Evolutionary conservation across 495 filamentous ascomycete genomes (phyloP), one percentile per base, ranked within the genome.

Genomic region (Aspergillus panamensis): DNA sequence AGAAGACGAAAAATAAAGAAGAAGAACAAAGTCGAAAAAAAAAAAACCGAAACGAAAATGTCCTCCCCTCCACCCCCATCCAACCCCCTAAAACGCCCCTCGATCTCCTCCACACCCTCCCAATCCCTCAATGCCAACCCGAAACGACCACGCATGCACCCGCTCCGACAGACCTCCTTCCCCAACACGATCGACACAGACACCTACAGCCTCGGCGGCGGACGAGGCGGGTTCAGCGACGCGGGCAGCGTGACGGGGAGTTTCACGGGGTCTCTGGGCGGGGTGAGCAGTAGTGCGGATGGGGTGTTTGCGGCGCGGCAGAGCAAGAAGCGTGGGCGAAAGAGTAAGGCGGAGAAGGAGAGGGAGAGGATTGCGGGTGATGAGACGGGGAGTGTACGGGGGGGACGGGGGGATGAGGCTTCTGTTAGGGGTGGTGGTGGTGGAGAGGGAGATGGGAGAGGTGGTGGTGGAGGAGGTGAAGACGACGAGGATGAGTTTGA

Each of bases 161-260:
- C 89, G 9, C 86, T 96, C 17, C 88, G 92, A 30, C 91, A 96
- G 65, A 94, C 92, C 48, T 93, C 92, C 0, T 96, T 95, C 70
- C 88, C 91, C 0, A 88, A 83, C 4, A 70, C 66, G 25, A 66
- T 80, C 32, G 70, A 77, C 47, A 67, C 62, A 5, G 69, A 69
- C 64, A 76, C 78, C 37, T 83, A 87, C 57, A 87, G 85, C 8
- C n/a, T 45, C 9, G 14, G 42, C 35, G 39, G 29, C 39, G n/a
- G n/a, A n/a, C 21, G 25, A 19, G 47, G 20, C 6, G 47, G 43
- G 19, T 88, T 89, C 3, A 87, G 87, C 63, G 80, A 83, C 55
- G 80, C 84, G 57, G 85, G 84, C n/a, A 78, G 82, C 51, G 83
- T 90, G 1, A 89, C 85, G 44, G 88, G 86, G 45, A 86, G 77